These are phyloP conservation scores for Globisporangium spiculum DNA, from an alignment of 352 stramenopile species.

Conservation along the genomic window DNA sequence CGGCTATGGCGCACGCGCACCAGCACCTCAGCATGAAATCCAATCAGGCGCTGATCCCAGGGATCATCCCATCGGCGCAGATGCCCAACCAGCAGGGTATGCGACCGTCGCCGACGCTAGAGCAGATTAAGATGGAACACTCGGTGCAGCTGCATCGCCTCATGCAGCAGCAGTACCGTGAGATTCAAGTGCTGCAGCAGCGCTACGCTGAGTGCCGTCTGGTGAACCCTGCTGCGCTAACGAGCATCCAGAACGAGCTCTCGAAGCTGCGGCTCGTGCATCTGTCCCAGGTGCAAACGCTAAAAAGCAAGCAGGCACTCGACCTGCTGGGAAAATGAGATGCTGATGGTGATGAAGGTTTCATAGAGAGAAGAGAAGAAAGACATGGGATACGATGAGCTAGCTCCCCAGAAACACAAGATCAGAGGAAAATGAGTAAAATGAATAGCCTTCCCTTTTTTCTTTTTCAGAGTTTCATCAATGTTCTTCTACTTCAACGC, in stretches of 20 bases:
- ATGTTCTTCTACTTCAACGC: not conserved
- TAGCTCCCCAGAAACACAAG: not conserved
- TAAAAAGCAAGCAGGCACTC: slow-evolving; percentile 83
- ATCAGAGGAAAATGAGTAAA: not conserved
- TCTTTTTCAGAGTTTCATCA: slow-evolving; percentile 1
- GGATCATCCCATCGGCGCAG: slow-evolving; percentile 18
- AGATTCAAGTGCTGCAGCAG: slow-evolving; percentile 85
- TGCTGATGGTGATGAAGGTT: not conserved
- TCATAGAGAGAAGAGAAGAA: not conserved
- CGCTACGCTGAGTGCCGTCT: slow-evolving; percentile 77
- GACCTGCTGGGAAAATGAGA: slow-evolving; percentile 66
- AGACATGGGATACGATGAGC: not conserved
- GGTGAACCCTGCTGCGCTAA: slow-evolving; percentile 66
- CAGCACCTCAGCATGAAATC: slow-evolving; percentile 38
- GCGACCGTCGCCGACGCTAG: slow-evolving; percentile 30
- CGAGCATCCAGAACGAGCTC: slow-evolving; percentile 79
- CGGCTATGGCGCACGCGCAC: slow-evolving; percentile 38
- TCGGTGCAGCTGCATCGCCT: slow-evolving; percentile 83
- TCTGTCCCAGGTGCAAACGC: slow-evolving; percentile 79
- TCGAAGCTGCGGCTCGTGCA: slow-evolving; percentile 84
- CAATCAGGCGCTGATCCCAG: slow-evolving; percentile 29
- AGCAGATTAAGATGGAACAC: slow-evolving; percentile 85
- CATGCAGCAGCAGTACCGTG: slow-evolving; percentile 86
- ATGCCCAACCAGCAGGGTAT: slow-evolving; percentile 22
- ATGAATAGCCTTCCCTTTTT: slow-evolving; percentile 3